These are phyloP conservation scores for Phanerochaete carnosa DNA, from an alignment of 768 basidiomycete genomes.

Conservation along the genomic window DNA sequence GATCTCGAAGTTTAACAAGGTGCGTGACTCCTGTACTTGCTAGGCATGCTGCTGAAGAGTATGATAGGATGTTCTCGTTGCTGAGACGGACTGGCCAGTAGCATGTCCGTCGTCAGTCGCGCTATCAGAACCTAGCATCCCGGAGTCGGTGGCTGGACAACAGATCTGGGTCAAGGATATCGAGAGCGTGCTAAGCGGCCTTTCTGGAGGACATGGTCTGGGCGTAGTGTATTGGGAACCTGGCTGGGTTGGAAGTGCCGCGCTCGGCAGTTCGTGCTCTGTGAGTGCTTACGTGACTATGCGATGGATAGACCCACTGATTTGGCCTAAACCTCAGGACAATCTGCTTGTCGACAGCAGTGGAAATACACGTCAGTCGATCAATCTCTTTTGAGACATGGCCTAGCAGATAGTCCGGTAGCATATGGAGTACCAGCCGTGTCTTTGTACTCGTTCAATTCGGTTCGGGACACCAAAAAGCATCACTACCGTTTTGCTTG, in stretches of 20 bases:
- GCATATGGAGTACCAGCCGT: neutral
- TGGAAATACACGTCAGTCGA: constrained; percentile 36
- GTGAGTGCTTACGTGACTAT: constrained; percentile 9
- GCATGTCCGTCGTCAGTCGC: constrained; percentile 36
- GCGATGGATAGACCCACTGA: neutral
- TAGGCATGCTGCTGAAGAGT: neutral
- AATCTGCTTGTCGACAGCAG: constrained; percentile 46
- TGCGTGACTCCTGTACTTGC: neutral
- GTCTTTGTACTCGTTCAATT: too few species aligned
- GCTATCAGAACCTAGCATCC: constrained; percentile 44
- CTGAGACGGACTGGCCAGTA: constrained; percentile 64
- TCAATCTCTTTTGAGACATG: constrained; percentile 21
- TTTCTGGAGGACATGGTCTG: constrained; percentile 34
- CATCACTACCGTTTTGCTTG: too few species aligned
- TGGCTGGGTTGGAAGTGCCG: constrained; percentile 58
- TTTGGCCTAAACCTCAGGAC: constrained; percentile 32
- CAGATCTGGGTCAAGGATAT: constrained; percentile 51
- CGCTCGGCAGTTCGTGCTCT: constrained; percentile 27
- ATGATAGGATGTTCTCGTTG: constrained; percentile 54
- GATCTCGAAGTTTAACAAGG: constrained; percentile 3
- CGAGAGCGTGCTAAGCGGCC: constrained; percentile 38
- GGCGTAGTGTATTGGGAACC: constrained; percentile 67
- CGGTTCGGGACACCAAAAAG: too few species aligned
- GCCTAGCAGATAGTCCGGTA: neutral
- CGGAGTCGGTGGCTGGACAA: constrained; percentile 51